Percentiles rank a stretch among this genome's conserved stretches.
Evolutionary conservation across 345 rosid species (phyloP).

Genomic region (Citropsis articulata): DNA sequence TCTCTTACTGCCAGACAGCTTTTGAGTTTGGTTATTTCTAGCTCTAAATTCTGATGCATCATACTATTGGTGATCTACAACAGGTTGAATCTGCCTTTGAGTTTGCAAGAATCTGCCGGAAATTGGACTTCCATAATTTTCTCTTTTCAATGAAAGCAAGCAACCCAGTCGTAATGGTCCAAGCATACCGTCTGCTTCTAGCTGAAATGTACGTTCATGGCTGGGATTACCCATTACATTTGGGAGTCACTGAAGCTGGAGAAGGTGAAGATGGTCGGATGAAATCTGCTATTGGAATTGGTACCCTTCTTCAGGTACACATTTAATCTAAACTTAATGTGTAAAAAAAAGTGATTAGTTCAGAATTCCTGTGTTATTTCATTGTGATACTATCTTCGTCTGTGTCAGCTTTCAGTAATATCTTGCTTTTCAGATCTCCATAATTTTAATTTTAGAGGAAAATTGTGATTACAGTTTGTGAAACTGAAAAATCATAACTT

Average conservation of each 20-base stretch:
- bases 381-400: background rate
- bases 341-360: background rate
- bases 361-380: background rate
- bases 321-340: conserved; percentile 8
- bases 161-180: conserved; percentile 98
- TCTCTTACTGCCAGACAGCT: conserved; percentile 10
- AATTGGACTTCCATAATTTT: conserved; percentile 93
- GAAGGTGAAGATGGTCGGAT: conserved; percentile 99
- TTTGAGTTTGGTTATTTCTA: conserved; percentile 17
- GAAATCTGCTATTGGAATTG: conserved; percentile 98
- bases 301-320: conserved; percentile 89
- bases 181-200: conserved; percentile 88
- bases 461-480: background rate
- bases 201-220: conserved; percentile 97
- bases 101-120: conserved; percentile 93
- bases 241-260: conserved; percentile 99
- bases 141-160: conserved; percentile 99
- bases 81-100: conserved; percentile 99
- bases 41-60: conserved; percentile 16
- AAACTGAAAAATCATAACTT: background rate
- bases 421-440: background rate
- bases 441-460: background rate
- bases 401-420: background rate
- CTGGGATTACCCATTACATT: conserved; percentile 96
- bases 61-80: conserved; percentile 24